A percentile compares a stretch with the other conserved stretches of the same genome.
These are phyloP conservation scores for Phragmites australis DNA, from an alignment of 176 grass and related monocot genomes.

Conservation along the genomic window DNA sequence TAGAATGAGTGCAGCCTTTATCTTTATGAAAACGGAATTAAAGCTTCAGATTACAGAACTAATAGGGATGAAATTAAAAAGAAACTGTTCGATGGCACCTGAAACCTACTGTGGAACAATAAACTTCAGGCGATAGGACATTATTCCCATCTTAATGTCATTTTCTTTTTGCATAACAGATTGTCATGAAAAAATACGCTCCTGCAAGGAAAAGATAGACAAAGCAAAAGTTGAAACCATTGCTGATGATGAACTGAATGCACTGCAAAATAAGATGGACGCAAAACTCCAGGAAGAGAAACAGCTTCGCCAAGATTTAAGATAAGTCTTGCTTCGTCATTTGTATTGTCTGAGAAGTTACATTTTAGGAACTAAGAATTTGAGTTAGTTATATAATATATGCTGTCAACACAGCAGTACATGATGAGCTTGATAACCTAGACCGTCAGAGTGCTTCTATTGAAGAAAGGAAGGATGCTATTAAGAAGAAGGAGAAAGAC, in stretches of 20 bases:
- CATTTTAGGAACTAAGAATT: not conserved
- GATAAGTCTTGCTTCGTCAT: constrained; percentile 62
- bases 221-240: constrained; percentile 56
- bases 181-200: constrained; percentile 48
- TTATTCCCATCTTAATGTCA: constrained; percentile 15
- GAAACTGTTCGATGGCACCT: not conserved
- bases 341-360: constrained; percentile 8
- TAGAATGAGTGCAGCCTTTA: not conserved
- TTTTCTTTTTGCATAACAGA: constrained; percentile 51
- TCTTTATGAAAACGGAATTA: not conserved
- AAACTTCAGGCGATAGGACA: not conserved
- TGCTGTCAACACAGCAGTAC: constrained; percentile 52
- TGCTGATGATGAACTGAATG: constrained; percentile 58
- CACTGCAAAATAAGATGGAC: constrained; percentile 53
- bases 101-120: constrained; percentile 6
- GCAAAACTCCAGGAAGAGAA: constrained; percentile 53
- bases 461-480: constrained; percentile 49
- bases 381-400: constrained; percentile 28
- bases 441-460: constrained; percentile 56
- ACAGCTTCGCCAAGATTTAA: constrained; percentile 63
- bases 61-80: not conserved
- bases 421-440: constrained; percentile 57
- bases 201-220: constrained; percentile 57
- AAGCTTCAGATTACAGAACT: not conserved
- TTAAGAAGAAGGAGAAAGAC: constrained; percentile 70